A percentile compares a stretch with the other conserved stretches of the same genome.
Conservation (phyloP, 768 basidiomycete genomes). For the Saitozyma sp. region DNA sequence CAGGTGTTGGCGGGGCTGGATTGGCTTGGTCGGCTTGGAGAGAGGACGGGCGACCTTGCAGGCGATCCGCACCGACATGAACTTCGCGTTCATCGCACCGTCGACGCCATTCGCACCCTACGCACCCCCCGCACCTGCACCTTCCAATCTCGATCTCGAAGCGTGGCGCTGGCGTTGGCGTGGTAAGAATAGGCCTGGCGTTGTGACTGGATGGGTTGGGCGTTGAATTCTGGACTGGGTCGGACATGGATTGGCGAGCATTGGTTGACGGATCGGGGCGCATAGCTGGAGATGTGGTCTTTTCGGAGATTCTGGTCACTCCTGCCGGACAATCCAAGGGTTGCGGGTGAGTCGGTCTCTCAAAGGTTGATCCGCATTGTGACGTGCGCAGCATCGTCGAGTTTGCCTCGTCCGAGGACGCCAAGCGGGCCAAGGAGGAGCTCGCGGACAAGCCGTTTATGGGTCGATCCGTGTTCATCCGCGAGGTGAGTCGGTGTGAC, state of each 20-base stretch:
- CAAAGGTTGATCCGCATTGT: not conserved
- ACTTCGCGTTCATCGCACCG: too few species aligned
- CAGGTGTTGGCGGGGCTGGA: not conserved
- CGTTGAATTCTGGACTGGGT: too few species aligned
- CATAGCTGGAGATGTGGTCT: constrained; percentile 95
- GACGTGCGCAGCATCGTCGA: constrained; percentile 77
- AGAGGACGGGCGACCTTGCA: too few species aligned
- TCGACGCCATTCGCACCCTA: too few species aligned
- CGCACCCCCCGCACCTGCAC: too few species aligned
- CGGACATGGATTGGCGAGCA: constrained; percentile 1
- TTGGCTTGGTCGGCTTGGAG: not conserved
- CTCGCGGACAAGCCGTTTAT: constrained; percentile 86
- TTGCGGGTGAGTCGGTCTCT: constrained; percentile 78
- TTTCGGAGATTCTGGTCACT: constrained; percentile 97
- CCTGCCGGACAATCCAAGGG: constrained; percentile 97
- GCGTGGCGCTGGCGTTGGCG: not conserved
- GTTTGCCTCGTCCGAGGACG: constrained; percentile 83
- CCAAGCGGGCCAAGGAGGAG: constrained; percentile 84
- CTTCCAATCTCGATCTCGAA: too few species aligned
- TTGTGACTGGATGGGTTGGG: too few species aligned
- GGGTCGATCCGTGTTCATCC: constrained; percentile 91
- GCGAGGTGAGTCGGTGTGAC: constrained; percentile 68
- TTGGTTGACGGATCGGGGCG: constrained; percentile 38
- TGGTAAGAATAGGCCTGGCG: not conserved
- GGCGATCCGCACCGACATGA: too few species aligned